Evolutionary conservation across 768 basidiomycete species (phyloP).

Genomic region (Russula brevipes): DNA sequence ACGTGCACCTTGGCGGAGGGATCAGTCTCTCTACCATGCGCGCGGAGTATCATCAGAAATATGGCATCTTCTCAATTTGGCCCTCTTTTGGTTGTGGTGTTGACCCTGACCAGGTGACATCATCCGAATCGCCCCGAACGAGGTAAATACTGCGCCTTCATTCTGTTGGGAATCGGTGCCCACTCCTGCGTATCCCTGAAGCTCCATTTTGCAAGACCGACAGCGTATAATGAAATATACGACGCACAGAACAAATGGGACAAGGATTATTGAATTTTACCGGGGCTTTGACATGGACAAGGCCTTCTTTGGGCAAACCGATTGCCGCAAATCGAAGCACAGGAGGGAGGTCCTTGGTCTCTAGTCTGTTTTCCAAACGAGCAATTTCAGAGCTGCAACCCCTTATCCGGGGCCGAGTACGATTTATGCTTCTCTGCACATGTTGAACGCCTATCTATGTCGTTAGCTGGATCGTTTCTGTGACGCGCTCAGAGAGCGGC

Average conservation of each 20-base stretch:
- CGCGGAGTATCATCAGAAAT: conserved; percentile 5
- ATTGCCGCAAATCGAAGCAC: conserved; percentile 33
- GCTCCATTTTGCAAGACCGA: conserved; percentile 15
- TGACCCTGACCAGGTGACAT: conserved; percentile 8
- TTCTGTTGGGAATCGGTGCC: background rate
- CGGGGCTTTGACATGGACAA: conserved; percentile 34
- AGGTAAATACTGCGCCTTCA: background rate
- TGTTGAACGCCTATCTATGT: background rate
- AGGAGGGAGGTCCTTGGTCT: conserved; percentile 33
- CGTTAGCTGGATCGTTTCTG: conserved; percentile 35
- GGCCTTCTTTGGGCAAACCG: conserved; percentile 36
- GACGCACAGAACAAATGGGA: conserved; percentile 29
- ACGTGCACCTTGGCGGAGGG: conserved; percentile 5
- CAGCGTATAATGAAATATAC: conserved; percentile 17
- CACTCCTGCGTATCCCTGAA: background rate
- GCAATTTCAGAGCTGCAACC: conserved; percentile 36
- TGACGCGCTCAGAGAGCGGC: conserved; percentile 2
- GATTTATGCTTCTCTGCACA: background rate
- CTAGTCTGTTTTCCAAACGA: conserved; percentile 38
- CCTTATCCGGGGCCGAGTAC: conserved; percentile 33
- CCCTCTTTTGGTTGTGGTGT: too few species aligned
- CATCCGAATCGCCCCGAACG: conserved; percentile 17
- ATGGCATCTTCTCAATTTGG: background rate
- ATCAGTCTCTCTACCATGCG: conserved; percentile 15
- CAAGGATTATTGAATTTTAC: conserved; percentile 40